phyloP scores from a whole-genome alignment of 805 yeast genomes.

The Hanseniaspora jakobsenii region DNA sequence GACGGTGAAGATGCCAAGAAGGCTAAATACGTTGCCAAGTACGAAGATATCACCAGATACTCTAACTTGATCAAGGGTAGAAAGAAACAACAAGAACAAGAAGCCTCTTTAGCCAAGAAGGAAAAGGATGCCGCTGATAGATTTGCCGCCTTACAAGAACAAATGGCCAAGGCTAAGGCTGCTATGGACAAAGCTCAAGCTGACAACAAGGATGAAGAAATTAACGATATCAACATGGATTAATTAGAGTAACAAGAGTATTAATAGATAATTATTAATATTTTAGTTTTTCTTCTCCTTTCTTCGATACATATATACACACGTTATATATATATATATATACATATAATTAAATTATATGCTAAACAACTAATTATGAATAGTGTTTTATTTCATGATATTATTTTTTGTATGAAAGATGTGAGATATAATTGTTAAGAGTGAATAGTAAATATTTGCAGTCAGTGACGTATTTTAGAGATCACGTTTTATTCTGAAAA shows the following conservation, averaged over 20 bases:
- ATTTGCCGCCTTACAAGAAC: conserved; percentile 72
- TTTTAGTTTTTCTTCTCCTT: background rate
- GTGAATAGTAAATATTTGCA: too few species aligned
- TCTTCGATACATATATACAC: too few species aligned
- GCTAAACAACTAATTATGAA: too few species aligned
- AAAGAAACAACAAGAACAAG: conserved; percentile 87
- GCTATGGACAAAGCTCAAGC: conserved; percentile 23
- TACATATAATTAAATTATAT: too few species aligned
- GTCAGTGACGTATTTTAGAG: too few species aligned
- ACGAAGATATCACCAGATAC: conserved; percentile 87
- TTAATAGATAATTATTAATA: background rate
- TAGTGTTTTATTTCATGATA: too few species aligned
- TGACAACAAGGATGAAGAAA: conserved; percentile 26
- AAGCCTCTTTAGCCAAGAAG: conserved; percentile 78
- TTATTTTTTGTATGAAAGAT: too few species aligned
- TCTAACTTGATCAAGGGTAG: conserved; percentile 95
- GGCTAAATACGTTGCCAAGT: conserved; percentile 94
- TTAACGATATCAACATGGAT: conserved; percentile 33
- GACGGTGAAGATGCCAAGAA: conserved; percentile 94
- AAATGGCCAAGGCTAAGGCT: conserved; percentile 42
- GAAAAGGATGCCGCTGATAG: conserved; percentile 79
- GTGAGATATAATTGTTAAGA: too few species aligned
- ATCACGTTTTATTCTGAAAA: too few species aligned
- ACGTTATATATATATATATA: background rate
- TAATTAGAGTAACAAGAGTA: conserved; percentile 14